Evolutionary conservation across 1,284 basidiomycete genomes (phyloP), one percentile per base, ranked within the genome.

Genomic region (Puccinia polysora): DNA sequence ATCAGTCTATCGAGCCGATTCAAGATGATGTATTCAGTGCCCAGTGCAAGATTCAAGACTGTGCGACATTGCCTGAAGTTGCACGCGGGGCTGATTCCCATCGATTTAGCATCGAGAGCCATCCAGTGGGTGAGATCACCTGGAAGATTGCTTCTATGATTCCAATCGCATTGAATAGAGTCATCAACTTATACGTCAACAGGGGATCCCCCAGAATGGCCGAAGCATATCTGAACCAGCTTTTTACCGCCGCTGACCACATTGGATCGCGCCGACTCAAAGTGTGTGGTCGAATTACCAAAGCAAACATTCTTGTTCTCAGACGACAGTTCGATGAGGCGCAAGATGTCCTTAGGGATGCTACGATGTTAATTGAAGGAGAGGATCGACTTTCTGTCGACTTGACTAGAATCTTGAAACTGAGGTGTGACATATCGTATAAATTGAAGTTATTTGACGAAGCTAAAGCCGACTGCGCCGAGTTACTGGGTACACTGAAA

Each of bases 161-260:
- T 38, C 45, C 58, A 49, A 30, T n/a, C 50, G 58, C 32, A 15
- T 59, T 70, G 23, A 62, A 38, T 47, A 50, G 68, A 36, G 58
- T 59, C n/a, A 70, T 52, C 20, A 28, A 6, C n/a, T 38, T 70
- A 52, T 70, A 70, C 49, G 49, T 62, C 14, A 60, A 45, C 34
- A 59, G 47, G 30, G 67, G 68, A n/a, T 70, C 68, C 15, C 68
- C 68, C n/a, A 56, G 68, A 25, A 62, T 70, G 58, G 68, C 68
- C 18, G 68, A 70, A 62, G 68, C 55, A 23, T 70, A 70, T 62
- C 32, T 70, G 20, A 62, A 20, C 25, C 68, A 70, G 49, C 50
- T 70, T 40, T 62, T 49, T 40, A 36, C 55, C 25, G 47, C 50
- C 47, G 30, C 68, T 8, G 49, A 49, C 15, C 55, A 70, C 30